phyloP scores from a whole-genome alignment of 495 filamentous ascomycete species.

The Annulohypoxylon bovei region DNA sequence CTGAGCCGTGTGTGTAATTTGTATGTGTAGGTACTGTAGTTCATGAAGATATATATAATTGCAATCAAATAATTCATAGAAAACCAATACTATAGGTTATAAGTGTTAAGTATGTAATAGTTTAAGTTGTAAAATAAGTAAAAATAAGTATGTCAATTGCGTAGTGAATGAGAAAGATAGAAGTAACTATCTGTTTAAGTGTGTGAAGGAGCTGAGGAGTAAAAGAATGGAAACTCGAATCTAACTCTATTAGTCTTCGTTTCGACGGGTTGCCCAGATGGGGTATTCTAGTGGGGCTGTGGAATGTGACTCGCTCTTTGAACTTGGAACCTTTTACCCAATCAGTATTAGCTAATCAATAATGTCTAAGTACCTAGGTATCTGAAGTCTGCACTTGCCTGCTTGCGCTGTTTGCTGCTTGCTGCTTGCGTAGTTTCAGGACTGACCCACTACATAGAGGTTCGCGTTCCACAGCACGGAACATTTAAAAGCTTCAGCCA shows the following conservation, averaged over 20 bases:
- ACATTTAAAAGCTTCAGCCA: conserved; percentile 32
- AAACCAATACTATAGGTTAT: too few relatives aligned
- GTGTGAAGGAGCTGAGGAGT: not conserved
- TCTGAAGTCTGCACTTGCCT: too few relatives aligned
- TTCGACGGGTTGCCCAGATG: conserved; percentile 7
- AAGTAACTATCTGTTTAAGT: too few relatives aligned
- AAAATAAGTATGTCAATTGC: too few relatives aligned
- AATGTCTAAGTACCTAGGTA: not conserved
- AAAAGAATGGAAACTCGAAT: not conserved
- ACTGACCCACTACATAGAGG: not conserved
- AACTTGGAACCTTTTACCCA: not conserved
- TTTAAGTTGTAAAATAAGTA: too few relatives aligned
- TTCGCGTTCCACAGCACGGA: not conserved
- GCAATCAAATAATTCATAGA: too few relatives aligned
- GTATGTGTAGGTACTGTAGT: not conserved
- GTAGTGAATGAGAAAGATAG: too few relatives aligned
- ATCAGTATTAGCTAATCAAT: conserved; percentile 11
- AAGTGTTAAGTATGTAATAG: too few relatives aligned
- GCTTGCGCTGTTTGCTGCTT: too few relatives aligned
- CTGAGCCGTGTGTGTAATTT: not conserved
- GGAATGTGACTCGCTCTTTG: not conserved
- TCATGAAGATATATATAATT: not conserved
- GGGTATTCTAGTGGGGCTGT: conserved; percentile 6
- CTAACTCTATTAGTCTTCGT: conserved; percentile 4
- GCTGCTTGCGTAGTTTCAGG: conserved; percentile 7